phyloP scores from a whole-genome alignment of 2,329 filamentous ascomycete genomes.

The Fusarium oligoseptatum region DNA sequence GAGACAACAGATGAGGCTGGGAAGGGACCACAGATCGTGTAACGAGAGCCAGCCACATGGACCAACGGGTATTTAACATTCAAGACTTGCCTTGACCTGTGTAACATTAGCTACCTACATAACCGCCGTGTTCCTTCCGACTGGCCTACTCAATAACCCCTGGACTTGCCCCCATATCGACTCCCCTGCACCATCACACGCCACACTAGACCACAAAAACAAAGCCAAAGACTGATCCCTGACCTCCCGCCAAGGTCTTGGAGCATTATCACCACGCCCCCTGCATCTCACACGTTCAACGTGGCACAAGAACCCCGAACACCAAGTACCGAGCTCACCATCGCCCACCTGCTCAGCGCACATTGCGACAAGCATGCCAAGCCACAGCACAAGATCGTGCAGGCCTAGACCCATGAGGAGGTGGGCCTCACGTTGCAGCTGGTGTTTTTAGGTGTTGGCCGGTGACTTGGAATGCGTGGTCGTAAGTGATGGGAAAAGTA shows the following conservation, averaged over 20 bases:
- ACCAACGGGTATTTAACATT: not conserved
- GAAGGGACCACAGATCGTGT: not conserved
- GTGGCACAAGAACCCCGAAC: not conserved
- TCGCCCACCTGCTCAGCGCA: not conserved
- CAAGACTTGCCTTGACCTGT: not conserved
- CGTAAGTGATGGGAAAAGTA: slow-evolving; percentile 1
- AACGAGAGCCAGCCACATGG: not conserved
- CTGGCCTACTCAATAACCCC: not conserved
- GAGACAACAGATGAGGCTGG: not conserved
- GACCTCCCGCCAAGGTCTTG: not conserved
- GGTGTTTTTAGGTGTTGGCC: not conserved
- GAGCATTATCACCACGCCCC: not conserved
- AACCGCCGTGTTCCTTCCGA: not conserved
- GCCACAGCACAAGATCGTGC: not conserved
- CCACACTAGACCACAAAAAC: not conserved
- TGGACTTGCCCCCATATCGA: not conserved
- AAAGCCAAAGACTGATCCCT: not conserved
- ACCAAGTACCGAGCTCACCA: not conserved
- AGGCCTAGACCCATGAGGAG: not conserved
- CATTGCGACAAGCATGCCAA: not conserved
- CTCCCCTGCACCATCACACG: not conserved
- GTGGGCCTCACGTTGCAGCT: not conserved
- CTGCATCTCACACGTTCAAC: not conserved
- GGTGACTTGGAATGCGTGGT: not conserved
- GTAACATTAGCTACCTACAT: not conserved